phyloP scores from a whole-genome alignment of 352 stramenopile genomes.

The Achlya hypogyna region DNA sequence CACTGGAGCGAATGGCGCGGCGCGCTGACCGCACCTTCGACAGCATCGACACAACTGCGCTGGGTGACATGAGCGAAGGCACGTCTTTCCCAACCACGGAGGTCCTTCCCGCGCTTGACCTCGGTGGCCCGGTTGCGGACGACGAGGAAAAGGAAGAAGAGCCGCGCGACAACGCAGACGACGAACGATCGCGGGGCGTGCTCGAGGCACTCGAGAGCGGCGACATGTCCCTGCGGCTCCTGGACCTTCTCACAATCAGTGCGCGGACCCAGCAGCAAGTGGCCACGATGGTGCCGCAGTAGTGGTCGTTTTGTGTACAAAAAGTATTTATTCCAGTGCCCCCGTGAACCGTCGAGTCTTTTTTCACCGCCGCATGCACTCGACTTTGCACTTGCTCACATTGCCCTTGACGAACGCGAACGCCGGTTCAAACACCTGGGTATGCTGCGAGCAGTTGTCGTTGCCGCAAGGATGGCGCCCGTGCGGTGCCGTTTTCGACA shows the following conservation, averaged over 20 bases:
- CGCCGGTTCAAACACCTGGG: too few species aligned
- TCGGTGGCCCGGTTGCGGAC: neutral
- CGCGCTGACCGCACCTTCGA: neutral
- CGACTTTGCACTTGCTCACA: too few species aligned
- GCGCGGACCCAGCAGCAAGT: constrained; percentile 1
- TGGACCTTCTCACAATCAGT: neutral
- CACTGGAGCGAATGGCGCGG: neutral
- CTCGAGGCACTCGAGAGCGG: neutral
- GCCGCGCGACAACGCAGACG: neutral
- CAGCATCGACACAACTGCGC: neutral
- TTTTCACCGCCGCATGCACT: too few species aligned
- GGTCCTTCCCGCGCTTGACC: neutral
- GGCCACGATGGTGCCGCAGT: neutral
- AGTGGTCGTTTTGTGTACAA: neutral
- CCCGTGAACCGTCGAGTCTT: too few species aligned
- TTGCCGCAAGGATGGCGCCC: too few species aligned
- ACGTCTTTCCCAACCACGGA: neutral
- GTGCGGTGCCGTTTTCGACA: too few species aligned
- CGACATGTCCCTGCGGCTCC: neutral
- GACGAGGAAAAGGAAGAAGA: neutral
- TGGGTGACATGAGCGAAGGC: neutral
- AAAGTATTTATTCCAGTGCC: neutral
- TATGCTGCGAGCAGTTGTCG: too few species aligned
- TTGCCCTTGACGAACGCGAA: too few species aligned
- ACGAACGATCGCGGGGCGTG: neutral